Percentiles rank a stretch among this genome's conserved stretches.
phyloP scores from a whole-genome alignment of 495 filamentous ascomycete genomes.

The Alectoria sarmentosa region DNA sequence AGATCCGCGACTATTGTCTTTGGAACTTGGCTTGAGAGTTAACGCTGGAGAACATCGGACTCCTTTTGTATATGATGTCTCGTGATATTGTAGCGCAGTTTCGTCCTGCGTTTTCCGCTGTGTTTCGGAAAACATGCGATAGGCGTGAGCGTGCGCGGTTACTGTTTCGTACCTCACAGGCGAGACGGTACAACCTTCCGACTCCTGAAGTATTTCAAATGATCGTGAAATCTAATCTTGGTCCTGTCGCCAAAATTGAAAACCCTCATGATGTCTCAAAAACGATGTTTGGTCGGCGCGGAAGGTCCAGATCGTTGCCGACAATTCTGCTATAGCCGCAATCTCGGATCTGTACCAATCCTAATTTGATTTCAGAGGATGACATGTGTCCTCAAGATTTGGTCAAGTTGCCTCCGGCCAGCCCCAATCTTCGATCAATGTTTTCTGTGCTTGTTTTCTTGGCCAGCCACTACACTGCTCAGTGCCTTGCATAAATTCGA shows the following conservation, averaged over 20 bases:
- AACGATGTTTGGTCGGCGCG: background rate
- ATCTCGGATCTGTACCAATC: background rate
- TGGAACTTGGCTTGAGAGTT: background rate
- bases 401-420: background rate
- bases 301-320: background rate
- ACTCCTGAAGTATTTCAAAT: background rate
- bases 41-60: background rate
- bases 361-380: background rate
- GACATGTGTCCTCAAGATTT: background rate
- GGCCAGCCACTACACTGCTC: constrained; percentile 19
- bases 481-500: constrained; percentile 4
- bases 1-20: background rate
- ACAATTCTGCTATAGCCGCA: background rate
- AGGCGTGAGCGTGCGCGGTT: background rate
- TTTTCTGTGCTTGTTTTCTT: constrained; percentile 1
- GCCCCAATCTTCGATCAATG: constrained; percentile 16
- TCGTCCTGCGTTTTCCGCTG: background rate
- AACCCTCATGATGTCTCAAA: background rate
- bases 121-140: constrained; percentile 5
- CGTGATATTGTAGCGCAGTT: background rate
- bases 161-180: background rate
- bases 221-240: background rate
- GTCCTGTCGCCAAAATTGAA: background rate
- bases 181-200: background rate
- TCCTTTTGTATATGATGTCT: background rate